Conservation (phyloP, 305 asterid species). For the Withania somnifera region DNA sequence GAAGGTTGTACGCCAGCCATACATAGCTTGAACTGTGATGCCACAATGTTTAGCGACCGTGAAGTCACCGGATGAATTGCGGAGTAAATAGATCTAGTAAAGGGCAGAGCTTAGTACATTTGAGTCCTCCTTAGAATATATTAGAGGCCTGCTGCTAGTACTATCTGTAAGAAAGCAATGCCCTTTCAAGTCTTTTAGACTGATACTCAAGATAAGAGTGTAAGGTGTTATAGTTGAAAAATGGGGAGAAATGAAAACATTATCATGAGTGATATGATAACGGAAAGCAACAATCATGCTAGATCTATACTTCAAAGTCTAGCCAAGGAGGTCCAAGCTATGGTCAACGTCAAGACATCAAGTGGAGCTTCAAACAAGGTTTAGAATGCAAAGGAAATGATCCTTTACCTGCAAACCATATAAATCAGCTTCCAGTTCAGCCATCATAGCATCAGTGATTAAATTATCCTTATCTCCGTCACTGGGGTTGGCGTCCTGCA, state of each 20-base stretch:
- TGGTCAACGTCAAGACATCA: too few species aligned
- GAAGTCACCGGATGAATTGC: too few species aligned
- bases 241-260: not conserved
- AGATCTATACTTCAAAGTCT: too few species aligned
- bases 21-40: too few species aligned
- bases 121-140: too few species aligned
- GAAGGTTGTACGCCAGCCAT: too few species aligned
- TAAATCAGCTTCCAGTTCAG: constrained; percentile 72
- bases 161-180: not conserved
- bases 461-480: constrained; percentile 22
- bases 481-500: constrained; percentile 33
- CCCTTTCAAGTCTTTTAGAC: not conserved
- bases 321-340: too few species aligned
- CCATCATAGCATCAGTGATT: constrained; percentile 63
- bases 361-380: not conserved
- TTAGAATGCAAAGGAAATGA: not conserved
- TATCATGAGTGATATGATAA: not conserved
- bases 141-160: not conserved
- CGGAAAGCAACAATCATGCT: too few species aligned
- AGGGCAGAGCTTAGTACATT: too few species aligned
- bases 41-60: not conserved
- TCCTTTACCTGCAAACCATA: constrained; percentile 65
- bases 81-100: too few species aligned
- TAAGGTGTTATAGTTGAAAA: not conserved
- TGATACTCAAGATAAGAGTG: not conserved